Evolutionary conservation across 805 yeast species (phyloP).

Genomic region (Wickerhamiella australiensis): DNA sequence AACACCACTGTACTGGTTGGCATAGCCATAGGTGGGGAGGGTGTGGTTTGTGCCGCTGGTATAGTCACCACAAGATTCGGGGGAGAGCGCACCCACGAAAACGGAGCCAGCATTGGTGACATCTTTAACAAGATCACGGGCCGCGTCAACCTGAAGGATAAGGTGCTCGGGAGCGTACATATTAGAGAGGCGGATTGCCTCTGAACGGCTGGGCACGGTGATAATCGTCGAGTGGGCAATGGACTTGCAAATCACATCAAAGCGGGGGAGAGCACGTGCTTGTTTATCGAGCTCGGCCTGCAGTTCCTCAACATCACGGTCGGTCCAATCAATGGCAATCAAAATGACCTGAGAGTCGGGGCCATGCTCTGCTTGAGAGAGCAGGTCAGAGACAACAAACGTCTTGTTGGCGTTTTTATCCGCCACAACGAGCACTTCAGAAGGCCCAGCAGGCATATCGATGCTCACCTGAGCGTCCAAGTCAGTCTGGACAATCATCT

Average conservation of each 20-base stretch:
- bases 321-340: slow-evolving; percentile 62
- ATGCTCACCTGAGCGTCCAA: slow-evolving; percentile 89
- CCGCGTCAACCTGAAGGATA: slow-evolving; percentile 78
- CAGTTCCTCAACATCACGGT: slow-evolving; percentile 48
- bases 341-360: slow-evolving; percentile 93
- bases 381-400: slow-evolving; percentile 89
- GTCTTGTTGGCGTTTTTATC: slow-evolving; percentile 83
- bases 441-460: slow-evolving; percentile 99
- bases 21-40: slow-evolving; percentile 95
- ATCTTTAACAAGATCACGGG: slow-evolving; percentile 52
- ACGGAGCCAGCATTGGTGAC: slow-evolving; percentile 93
- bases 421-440: slow-evolving; percentile 90
- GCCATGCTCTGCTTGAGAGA: slow-evolving; percentile 99
- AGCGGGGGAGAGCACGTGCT: slow-evolving; percentile 77
- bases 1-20: slow-evolving; percentile 94
- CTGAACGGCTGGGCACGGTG: slow-evolving; percentile 52
- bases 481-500: slow-evolving; percentile 93
- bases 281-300: slow-evolving; percentile 78
- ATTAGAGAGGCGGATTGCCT: slow-evolving; percentile 81
- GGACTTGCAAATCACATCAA: slow-evolving; percentile 82
- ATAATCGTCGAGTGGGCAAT: slow-evolving; percentile 83
- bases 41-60: slow-evolving; percentile 98
- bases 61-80: slow-evolving; percentile 97
- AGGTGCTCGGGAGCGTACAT: slow-evolving; percentile 96
- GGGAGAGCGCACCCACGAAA: slow-evolving; percentile 91